phyloP scores from a whole-genome alignment of 2,329 filamentous ascomycete species.

The Pseudogymnoascus sp. region DNA sequence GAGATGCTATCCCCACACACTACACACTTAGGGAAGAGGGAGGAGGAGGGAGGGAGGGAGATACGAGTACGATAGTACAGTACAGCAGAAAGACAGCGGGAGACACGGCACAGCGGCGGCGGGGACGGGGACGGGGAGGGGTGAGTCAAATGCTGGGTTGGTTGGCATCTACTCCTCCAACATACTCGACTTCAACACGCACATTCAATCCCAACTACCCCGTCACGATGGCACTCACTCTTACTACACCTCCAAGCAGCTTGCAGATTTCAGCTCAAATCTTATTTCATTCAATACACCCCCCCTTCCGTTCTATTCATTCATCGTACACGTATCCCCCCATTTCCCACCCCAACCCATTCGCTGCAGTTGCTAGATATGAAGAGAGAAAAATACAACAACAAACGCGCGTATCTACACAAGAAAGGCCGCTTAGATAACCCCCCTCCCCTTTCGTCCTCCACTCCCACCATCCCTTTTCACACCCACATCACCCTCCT shows the following conservation, averaged over 20 bases:
- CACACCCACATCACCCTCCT: neutral
- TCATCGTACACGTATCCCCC: neutral
- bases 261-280: neutral
- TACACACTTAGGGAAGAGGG: too few relatives aligned
- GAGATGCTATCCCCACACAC: neutral
- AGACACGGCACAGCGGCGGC: neutral
- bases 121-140: neutral
- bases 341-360: too few relatives aligned
- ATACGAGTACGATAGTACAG: neutral
- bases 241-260: too few relatives aligned
- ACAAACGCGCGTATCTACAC: neutral
- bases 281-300: neutral
- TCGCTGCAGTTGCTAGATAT: neutral
- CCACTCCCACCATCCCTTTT: neutral
- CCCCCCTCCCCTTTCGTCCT: neutral
- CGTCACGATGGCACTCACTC: too few relatives aligned
- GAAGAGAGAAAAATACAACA: too few relatives aligned
- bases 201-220: too few relatives aligned
- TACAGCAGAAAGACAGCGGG: neutral
- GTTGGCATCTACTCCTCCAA: too few relatives aligned
- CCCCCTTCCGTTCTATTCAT: neutral
- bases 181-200: too few relatives aligned
- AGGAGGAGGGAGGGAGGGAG: too few relatives aligned
- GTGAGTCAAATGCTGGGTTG: too few relatives aligned
- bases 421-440: neutral